Conservation (phyloP, 2,329 filamentous ascomycete genomes). For the Plectosphaerella plurivora region DNA sequence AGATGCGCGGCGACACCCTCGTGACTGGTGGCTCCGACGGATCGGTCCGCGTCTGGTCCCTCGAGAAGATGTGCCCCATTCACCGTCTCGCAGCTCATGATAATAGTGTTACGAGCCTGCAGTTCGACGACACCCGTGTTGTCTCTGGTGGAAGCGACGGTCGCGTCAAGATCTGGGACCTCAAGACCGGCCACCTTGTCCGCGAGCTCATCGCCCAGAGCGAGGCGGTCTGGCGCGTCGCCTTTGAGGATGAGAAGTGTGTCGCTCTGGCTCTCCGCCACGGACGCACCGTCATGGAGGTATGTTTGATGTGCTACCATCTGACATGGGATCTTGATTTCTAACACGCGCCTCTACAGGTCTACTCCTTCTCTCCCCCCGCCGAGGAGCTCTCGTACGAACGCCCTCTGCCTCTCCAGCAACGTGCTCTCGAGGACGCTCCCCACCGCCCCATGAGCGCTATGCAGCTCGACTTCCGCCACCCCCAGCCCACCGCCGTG, state of each 20-base stretch:
- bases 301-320: constrained; percentile 36
- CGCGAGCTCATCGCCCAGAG: constrained; percentile 87
- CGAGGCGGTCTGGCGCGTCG: constrained; percentile 95
- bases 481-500: constrained; percentile 21
- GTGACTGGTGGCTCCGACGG: constrained; percentile 96
- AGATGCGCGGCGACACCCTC: constrained; percentile 90
- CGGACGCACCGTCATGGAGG: constrained; percentile 94
- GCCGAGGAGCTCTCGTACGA: constrained; percentile 64
- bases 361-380: constrained; percentile 85
- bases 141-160: constrained; percentile 96
- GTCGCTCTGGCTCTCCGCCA: constrained; percentile 88
- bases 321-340: not conserved
- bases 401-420: constrained; percentile 43
- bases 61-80: constrained; percentile 85
- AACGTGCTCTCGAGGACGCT: constrained; percentile 37
- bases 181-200: constrained; percentile 85
- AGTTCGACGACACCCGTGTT: constrained; percentile 93
- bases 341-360: constrained; percentile 46
- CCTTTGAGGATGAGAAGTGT: constrained; percentile 97
- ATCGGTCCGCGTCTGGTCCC: constrained; percentile 92
- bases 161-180: constrained; percentile 97
- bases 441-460: constrained; percentile 48
- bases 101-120: constrained; percentile 95
- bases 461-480: constrained; percentile 39
- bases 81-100: constrained; percentile 94